Conservation (phyloP, 2,329 filamentous ascomycete species). For the Elsinoe australis region DNA sequence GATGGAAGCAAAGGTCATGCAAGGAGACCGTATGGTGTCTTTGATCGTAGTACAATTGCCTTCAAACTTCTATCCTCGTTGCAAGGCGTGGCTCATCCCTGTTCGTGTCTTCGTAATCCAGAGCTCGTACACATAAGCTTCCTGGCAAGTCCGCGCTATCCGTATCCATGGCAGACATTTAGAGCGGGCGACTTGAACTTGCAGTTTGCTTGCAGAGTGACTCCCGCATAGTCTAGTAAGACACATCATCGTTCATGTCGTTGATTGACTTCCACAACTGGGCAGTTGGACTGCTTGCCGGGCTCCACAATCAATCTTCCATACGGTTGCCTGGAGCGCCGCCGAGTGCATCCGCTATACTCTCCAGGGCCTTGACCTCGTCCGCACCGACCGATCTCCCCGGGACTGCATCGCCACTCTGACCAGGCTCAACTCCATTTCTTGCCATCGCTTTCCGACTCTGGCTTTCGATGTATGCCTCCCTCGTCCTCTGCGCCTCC, state of each 20-base stretch:
- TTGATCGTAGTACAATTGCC: no score
- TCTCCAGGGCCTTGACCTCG: conserved; percentile 34
- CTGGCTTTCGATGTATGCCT: conserved; percentile 76
- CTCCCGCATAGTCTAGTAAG: no score
- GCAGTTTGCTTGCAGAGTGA: no score
- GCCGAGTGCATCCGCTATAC: conserved; percentile 30
- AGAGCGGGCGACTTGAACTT: no score
- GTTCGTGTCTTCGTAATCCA: conserved; percentile 12
- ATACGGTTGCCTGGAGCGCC: conserved; percentile 19
- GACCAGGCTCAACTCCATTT: conserved; percentile 52
- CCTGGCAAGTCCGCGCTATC: not conserved
- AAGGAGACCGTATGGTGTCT: no score
- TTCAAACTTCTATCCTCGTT: not conserved
- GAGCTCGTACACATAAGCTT: conserved; percentile 3
- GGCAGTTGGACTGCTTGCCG: no score
- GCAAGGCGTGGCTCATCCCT: no score
- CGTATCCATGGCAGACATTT: not conserved
- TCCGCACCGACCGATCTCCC: conserved; percentile 29
- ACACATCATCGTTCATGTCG: no score
- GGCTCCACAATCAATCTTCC: conserved; percentile 17
- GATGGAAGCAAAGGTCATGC: no score
- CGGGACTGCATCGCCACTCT: conserved; percentile 28
- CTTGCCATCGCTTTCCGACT: conserved; percentile 70
- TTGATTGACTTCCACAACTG: no score
- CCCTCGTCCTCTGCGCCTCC: conserved; percentile 57